Percentiles rank a stretch among this genome's conserved stretches.
Evolutionary conservation across 2,329 filamentous ascomycete species (phyloP).

Genomic region (Colletotrichum lini): DNA sequence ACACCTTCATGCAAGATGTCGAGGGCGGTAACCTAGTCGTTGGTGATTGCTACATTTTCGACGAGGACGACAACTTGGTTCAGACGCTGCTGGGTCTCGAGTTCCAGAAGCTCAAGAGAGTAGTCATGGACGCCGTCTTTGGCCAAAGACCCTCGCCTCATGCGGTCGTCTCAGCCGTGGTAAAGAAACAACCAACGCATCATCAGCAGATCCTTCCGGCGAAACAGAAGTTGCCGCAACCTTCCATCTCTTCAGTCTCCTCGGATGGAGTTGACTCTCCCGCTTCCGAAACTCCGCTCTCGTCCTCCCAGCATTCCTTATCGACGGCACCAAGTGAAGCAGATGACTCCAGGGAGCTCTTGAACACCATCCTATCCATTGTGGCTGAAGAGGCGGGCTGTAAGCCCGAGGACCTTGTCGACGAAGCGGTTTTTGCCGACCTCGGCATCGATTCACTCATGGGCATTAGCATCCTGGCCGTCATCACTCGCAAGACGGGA

Average conservation of each 20-base stretch:
- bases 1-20: neutral
- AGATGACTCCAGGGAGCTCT: neutral
- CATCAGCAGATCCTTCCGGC: too few relatives aligned
- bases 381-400: neutral
- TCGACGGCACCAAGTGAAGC: too few relatives aligned
- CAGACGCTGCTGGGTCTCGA: neutral
- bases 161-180: too few relatives aligned
- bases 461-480: neutral
- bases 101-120: slow-evolving; percentile 6
- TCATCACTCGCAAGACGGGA: neutral
- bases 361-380: neutral
- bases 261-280: too few relatives aligned
- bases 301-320: too few relatives aligned
- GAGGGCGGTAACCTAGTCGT: neutral
- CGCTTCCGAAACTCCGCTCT: too few relatives aligned
- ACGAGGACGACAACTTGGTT: neutral
- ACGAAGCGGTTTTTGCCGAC: neutral
- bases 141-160: neutral
- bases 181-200: too few relatives aligned
- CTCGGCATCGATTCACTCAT: neutral
- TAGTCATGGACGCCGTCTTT: neutral
- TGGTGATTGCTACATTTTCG: neutral
- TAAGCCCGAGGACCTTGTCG: neutral
- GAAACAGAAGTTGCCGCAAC: too few relatives aligned
- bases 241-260: too few relatives aligned